These are phyloP conservation scores for Diaporthe humulicola DNA, from an alignment of 2,329 filamentous ascomycete species.

Conservation along the genomic window DNA sequence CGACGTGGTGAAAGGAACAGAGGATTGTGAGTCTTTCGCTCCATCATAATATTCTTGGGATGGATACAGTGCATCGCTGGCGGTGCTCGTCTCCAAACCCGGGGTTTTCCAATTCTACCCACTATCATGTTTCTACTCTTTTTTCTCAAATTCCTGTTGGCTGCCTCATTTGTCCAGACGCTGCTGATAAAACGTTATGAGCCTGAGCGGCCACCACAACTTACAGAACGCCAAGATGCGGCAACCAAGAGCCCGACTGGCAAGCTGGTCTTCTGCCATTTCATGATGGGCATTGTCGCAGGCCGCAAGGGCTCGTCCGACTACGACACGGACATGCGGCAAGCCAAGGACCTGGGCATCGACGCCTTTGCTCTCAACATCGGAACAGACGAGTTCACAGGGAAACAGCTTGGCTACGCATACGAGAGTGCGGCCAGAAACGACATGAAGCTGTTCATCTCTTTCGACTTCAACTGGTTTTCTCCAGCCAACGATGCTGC, in stretches of 20 bases:
- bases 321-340: conserved; percentile 40
- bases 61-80: conserved; percentile 20
- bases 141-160: conserved; percentile 27
- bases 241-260: conserved; percentile 27
- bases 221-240: conserved; percentile 14
- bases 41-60: conserved; percentile 4
- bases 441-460: conserved; percentile 68
- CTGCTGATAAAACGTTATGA: conserved; percentile 22
- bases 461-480: conserved; percentile 57
- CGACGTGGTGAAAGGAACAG: conserved; percentile 2
- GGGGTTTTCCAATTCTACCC: background rate
- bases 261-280: conserved; percentile 41
- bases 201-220: conserved; percentile 15
- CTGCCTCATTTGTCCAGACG: conserved; percentile 28
- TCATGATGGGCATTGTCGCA: conserved; percentile 40
- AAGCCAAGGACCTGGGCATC: conserved; percentile 44
- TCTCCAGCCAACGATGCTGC: conserved; percentile 48
- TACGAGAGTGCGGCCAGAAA: conserved; percentile 61
- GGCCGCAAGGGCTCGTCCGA: conserved; percentile 38
- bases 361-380: conserved; percentile 50
- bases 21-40: background rate
- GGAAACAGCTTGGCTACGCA: conserved; percentile 60
- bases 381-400: conserved; percentile 54
- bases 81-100: background rate
- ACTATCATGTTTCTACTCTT: conserved; percentile 33